Conservation (phyloP, 176 grass and related monocot genomes). For the Microstegium vimineum region DNA sequence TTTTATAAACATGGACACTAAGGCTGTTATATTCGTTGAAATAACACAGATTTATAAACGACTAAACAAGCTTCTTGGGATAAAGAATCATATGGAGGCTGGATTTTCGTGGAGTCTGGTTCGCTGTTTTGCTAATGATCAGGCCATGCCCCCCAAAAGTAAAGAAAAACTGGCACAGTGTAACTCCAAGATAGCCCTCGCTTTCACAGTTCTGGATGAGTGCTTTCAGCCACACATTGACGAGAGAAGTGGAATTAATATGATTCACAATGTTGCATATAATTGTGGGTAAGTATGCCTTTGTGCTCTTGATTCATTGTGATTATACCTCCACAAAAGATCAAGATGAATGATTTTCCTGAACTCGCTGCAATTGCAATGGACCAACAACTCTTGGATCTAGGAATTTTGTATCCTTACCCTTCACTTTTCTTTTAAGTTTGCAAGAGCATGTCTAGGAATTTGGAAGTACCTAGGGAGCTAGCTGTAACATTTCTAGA, state of each 20-base stretch:
- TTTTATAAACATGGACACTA: constrained; percentile 19
- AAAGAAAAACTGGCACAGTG: constrained; percentile 46
- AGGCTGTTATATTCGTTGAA: not conserved
- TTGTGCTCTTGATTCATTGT: not conserved
- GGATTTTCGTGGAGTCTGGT: constrained; percentile 89
- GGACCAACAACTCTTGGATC: not conserved
- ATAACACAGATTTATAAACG: constrained; percentile 56
- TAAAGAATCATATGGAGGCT: constrained; percentile 73
- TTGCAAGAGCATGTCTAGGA: not conserved
- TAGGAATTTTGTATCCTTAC: not conserved
- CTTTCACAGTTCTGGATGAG: constrained; percentile 89
- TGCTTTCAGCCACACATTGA: constrained; percentile 81
- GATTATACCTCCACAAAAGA: constrained; percentile 3
- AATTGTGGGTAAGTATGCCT: constrained; percentile 84
- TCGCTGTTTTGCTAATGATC: constrained; percentile 63
- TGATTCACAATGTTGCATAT: constrained; percentile 91
- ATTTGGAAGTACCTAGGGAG: not conserved
- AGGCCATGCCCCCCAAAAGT: constrained; percentile 19
- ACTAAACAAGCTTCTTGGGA: constrained; percentile 72
- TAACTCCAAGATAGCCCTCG: constrained; percentile 88
- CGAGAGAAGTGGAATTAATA: constrained; percentile 85
- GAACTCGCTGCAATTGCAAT: constrained; percentile 1
- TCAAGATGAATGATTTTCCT: constrained; percentile 10
- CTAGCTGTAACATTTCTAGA: not conserved
- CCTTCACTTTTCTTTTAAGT: not conserved